Evolutionary conservation across 331 rosid genomes (phyloP), one percentile per base, ranked within the genome.

Genomic region (Quercus tomentella): DNA sequence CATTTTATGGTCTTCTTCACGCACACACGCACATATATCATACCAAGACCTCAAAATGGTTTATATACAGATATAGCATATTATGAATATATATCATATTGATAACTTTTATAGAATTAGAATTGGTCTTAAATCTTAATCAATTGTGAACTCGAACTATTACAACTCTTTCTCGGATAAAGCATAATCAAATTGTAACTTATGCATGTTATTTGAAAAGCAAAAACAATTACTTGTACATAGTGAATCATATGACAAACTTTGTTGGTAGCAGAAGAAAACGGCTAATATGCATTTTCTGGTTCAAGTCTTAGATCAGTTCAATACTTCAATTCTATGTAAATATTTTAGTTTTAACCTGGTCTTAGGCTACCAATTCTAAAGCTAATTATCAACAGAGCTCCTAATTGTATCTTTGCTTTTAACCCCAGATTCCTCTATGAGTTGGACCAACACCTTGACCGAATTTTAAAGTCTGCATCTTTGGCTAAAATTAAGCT

Each of bases 371-470:
- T 10, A n/a, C 8, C 0, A 4, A n/a, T 57, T 9, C 30, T 73
- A 21, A 63, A 56, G 43, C 16, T 72, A 23, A 4, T 25, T 61
- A 25, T 57, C 26, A 10, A 25, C n/a, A 31, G 12, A 18, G 0
- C 49, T 30, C 66, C 68, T 78, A 58, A 49, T 83, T 80, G 35
- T 30, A n/a, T 77, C 21, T 80, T 80, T 67, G 17, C 81, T 7
- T 57, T 60, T 78, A 73, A 9, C 83, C 41, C 52, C 63, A 94
- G 97, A 66, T 81, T 83, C 80, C 82, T 95, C 1, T 95, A 93
- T 3, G 97, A 93, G 93, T 84, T 95, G 87, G 97, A 95, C 76
- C 94, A 92, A 79, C 99, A 95, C 81, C 89, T 95, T 51, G 93
- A 92, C 43, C 94, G 96, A 45, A 89, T 95, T 75, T 67, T 95